Evolutionary conservation across 2,329 filamentous ascomycete genomes (phyloP), one percentile per base, ranked within the genome.

Genomic region (Xylogone sp.): DNA sequence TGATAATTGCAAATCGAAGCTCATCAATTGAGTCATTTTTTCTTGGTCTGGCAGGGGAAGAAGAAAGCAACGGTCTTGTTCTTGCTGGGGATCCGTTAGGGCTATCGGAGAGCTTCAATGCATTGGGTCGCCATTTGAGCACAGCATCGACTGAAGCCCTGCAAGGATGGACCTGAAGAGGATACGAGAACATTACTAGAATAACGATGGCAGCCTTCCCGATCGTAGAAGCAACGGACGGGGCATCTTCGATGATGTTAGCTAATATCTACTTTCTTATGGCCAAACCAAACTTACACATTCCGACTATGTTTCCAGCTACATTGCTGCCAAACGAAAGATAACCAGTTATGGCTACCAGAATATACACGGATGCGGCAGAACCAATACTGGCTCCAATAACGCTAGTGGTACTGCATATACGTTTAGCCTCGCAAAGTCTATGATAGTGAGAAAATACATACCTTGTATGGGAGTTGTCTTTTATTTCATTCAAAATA

Each of bases 281-380:
- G 29, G 18, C 20, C 3, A 19, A n/a, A 19, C 8, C 42, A 18
- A 13, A 75, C 84, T 68, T 83, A 87, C 83, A 97, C 85, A 96
- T 95, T 49, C 86, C 85, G 42, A 99, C 86, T 63, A 99, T 97
- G 67, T 99, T 99, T 53, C 92, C 93, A 19, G 83, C 81, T 43
- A 99, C 86, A 56, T 84, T 85, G 71, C 95, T 88, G 56, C 94
- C 94, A 68, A 97, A 99, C 0, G 93, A 96, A 6, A 99, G 77
- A 65, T 99, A 99, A 16, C 94, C 94, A 0, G 94, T 97, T 49
- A 97, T 88, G 12, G 91, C 93, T 13, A 97, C 93, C 2, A 97
- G 76, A 29, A 96, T 81, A 66, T 99, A 99, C 20, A 96, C 86
- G 18, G 77, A 79, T 12, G 89, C 89, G n/a, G 93, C 90, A 24